phyloP scores from a whole-genome alignment of 306 rosid genomes.

The Cicer yamashitae region DNA sequence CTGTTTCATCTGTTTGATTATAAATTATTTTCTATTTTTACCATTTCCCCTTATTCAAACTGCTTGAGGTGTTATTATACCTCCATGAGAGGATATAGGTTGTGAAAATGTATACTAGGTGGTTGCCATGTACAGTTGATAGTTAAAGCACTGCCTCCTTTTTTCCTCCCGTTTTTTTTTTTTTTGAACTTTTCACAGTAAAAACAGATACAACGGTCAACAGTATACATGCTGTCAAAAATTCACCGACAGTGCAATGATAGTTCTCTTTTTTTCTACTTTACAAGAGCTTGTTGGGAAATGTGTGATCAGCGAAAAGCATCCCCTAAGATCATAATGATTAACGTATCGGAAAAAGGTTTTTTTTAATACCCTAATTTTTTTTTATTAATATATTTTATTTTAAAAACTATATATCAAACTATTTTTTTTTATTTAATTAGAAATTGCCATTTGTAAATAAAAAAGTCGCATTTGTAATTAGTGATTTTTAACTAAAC shows the following conservation, averaged over 20 bases:
- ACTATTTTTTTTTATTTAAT: too few species aligned
- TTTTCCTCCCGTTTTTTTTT: not conserved
- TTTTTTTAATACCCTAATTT: too few species aligned
- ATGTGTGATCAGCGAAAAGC: too few species aligned
- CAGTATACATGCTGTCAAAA: conserved; percentile 58
- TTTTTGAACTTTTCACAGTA: conserved; percentile 49
- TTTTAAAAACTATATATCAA: too few species aligned
- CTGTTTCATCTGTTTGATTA: conserved; percentile 47
- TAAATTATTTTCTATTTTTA: conserved; percentile 45
- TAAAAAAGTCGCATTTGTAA: too few species aligned
- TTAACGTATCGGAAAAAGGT: too few species aligned
- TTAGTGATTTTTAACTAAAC: too few species aligned
- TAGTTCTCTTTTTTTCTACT: too few species aligned
- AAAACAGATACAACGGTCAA: conserved; percentile 53
- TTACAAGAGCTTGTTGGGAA: too few species aligned
- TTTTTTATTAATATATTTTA: too few species aligned
- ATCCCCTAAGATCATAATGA: too few species aligned
- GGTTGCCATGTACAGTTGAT: conserved; percentile 83
- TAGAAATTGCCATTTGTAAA: too few species aligned
- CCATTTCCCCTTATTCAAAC: conserved; percentile 53
- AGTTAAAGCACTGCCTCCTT: conserved; percentile 59
- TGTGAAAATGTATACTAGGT: conserved; percentile 76
- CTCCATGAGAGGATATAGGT: conserved; percentile 60
- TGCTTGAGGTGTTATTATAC: conserved; percentile 68
- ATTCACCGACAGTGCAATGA: conserved; percentile 31